Evolutionary conservation across 73 alveolate species (phyloP).

Genomic region (Strombidium stylifer): DNA sequence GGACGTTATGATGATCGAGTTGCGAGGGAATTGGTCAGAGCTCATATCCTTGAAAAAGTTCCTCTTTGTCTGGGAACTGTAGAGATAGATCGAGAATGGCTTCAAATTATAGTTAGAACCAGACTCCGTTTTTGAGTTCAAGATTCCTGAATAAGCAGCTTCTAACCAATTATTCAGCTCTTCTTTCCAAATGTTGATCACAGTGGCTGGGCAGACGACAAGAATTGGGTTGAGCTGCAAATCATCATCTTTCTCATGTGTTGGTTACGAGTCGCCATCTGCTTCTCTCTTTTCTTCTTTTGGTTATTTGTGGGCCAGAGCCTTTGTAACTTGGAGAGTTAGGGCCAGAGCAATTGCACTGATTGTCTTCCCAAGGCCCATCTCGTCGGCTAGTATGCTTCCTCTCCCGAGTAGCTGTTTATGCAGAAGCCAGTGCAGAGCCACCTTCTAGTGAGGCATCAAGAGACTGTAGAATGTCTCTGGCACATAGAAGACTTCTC

Average conservation of each 20-base stretch:
- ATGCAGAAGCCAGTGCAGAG: constrained; percentile 73
- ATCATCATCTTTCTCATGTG: no score
- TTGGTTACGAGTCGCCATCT: no score
- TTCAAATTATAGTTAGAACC: neutral
- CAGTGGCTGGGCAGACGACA: constrained; percentile 82
- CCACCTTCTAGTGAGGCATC: constrained; percentile 59
- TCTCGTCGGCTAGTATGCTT: constrained; percentile 93
- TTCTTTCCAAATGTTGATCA: constrained; percentile 63
- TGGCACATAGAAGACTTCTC: constrained; percentile 40
- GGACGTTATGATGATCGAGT: constrained; percentile 60
- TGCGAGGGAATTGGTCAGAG: constrained; percentile 8
- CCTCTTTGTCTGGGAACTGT: neutral
- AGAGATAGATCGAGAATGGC: neutral
- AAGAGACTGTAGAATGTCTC: constrained; percentile 50
- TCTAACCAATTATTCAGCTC: constrained; percentile 71
- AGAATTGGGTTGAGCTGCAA: no score
- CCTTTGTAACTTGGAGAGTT: constrained; percentile 39
- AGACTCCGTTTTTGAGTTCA: neutral
- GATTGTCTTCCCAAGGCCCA: constrained; percentile 96
- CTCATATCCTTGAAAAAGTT: constrained; percentile 20
- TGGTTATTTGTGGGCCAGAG: constrained; percentile 24
- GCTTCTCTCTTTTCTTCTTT: neutral
- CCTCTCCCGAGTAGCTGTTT: constrained; percentile 58
- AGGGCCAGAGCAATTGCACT: constrained; percentile 79
- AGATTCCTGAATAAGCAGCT: constrained; percentile 6